phyloP scores from a whole-genome alignment of 768 basidiomycete species.

The Lactarius pseudohatsudake region DNA sequence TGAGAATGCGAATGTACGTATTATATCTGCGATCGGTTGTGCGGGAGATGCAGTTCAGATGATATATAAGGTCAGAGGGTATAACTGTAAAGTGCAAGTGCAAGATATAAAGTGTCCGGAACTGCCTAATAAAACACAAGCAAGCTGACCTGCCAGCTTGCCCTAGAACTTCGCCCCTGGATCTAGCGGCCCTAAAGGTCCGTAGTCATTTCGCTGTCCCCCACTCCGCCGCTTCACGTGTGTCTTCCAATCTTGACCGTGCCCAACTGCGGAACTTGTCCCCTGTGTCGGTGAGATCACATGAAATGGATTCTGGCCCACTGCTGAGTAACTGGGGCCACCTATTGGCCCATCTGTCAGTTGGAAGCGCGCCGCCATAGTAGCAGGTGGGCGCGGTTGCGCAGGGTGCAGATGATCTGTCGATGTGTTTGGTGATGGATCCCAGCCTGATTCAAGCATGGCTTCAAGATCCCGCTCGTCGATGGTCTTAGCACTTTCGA shows the following conservation, averaged over 20 bases:
- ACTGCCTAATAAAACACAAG: slow-evolving; percentile 14
- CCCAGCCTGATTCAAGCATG: slow-evolving; percentile 90
- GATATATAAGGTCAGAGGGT: slow-evolving; percentile 23
- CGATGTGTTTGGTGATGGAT: slow-evolving; percentile 53
- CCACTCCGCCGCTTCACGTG: slow-evolving; percentile 44
- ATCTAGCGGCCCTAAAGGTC: slow-evolving; percentile 48
- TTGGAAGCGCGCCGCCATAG: slow-evolving; percentile 58
- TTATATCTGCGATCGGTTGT: slow-evolving; percentile 20
- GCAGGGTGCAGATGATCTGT: slow-evolving; percentile 36
- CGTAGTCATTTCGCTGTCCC: slow-evolving; percentile 42
- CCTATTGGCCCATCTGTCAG: slow-evolving; percentile 48
- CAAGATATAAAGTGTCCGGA: slow-evolving; percentile 24
- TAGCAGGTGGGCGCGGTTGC: slow-evolving; percentile 36
- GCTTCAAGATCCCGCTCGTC: slow-evolving; percentile 81
- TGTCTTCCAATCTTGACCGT: slow-evolving; percentile 37
- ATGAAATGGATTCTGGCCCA: slow-evolving; percentile 26
- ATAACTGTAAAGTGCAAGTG: slow-evolving; percentile 23
- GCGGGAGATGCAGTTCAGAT: slow-evolving; percentile 19
- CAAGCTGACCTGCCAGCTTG: slow-evolving; percentile 23
- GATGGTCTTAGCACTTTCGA: slow-evolving; percentile 46
- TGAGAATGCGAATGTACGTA: slow-evolving; percentile 21
- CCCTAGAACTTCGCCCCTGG: slow-evolving; percentile 34
- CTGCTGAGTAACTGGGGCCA: slow-evolving; percentile 21
- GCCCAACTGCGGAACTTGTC: slow-evolving; percentile 38
- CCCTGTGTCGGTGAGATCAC: slow-evolving; percentile 36